phyloP scores from a whole-genome alignment of 2,329 filamentous ascomycete species.

The Diaporthe sp. region DNA sequence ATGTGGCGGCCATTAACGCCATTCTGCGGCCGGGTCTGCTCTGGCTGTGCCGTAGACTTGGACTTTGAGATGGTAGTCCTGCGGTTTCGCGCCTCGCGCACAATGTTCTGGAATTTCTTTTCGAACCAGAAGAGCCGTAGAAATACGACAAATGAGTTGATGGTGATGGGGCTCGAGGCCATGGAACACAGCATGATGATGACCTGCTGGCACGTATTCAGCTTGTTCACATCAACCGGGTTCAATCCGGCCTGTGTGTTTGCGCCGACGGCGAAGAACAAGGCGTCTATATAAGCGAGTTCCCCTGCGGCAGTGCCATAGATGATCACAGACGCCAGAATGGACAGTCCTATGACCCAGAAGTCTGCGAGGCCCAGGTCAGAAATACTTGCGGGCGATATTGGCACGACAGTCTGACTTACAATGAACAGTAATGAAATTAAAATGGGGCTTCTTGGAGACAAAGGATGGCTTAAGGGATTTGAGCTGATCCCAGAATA shows the following conservation, averaged over 20 bases:
- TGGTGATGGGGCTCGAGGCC: conserved; percentile 85
- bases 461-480: conserved; percentile 69
- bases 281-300: conserved; percentile 85
- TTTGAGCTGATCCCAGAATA: conserved; percentile 59
- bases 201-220: conserved; percentile 81
- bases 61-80: conserved; percentile 76
- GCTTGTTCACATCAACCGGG: conserved; percentile 76
- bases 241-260: conserved; percentile 96
- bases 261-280: conserved; percentile 88
- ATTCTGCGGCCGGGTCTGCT: conserved; percentile 65
- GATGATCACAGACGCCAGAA: conserved; percentile 83
- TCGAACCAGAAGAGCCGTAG: conserved; percentile 98
- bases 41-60: conserved; percentile 63
- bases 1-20: conserved; percentile 78
- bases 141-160: conserved; percentile 90
- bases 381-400: not conserved
- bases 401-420: conserved; percentile 50
- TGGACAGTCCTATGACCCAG: conserved; percentile 81
- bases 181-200: conserved; percentile 80
- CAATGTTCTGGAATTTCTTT: conserved; percentile 90
- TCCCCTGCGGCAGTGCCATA: conserved; percentile 71
- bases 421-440: conserved; percentile 88
- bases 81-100: conserved; percentile 76
- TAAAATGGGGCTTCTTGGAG: conserved; percentile 76
- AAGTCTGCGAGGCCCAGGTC: conserved; percentile 66